Evolutionary conservation across 2,329 filamentous ascomycete genomes (phyloP).

Genomic region (Aspergillus tamarii): DNA sequence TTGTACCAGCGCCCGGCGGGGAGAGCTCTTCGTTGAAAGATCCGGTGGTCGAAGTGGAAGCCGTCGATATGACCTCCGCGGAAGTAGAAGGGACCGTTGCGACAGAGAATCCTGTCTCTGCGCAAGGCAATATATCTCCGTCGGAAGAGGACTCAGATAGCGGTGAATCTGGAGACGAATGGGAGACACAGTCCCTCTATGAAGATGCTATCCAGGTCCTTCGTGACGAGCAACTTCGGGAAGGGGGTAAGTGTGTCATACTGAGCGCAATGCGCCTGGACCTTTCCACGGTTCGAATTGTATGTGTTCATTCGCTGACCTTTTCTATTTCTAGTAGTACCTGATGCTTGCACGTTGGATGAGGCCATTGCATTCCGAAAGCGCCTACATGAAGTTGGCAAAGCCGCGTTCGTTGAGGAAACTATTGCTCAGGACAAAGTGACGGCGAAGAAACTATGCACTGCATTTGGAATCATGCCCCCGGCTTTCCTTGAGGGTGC

Average conservation of each 20-base stretch:
- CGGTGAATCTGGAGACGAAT: conserved; percentile 47
- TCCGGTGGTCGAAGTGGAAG: conserved; percentile 41
- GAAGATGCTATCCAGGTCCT: conserved; percentile 65
- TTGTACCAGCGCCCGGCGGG: conserved; percentile 38
- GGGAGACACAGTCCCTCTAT: conserved; percentile 67
- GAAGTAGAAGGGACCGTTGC: conserved; percentile 26
- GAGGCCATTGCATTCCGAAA: conserved; percentile 71
- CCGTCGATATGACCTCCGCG: conserved; percentile 32
- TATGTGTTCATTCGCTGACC: conserved; percentile 4
- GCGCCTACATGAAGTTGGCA: conserved; percentile 75
- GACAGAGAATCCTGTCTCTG: conserved; percentile 29
- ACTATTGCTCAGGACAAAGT: conserved; percentile 71
- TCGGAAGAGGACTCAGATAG: conserved; percentile 41
- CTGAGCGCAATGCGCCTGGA: conserved; percentile 14
- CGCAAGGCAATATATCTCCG: conserved; percentile 36
- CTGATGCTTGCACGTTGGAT: conserved; percentile 65
- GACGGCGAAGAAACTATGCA: conserved; percentile 80
- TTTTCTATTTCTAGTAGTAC: conserved; percentile 29
- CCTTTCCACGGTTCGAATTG: conserved; percentile 15
- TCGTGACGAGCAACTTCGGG: conserved; percentile 54
- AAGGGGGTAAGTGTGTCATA: conserved; percentile 49
- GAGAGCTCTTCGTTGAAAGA: conserved; percentile 38
- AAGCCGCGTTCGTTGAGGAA: conserved; percentile 72
- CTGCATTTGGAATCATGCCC: conserved; percentile 78
- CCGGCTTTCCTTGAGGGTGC: conserved; percentile 73